A percentile compares a stretch with the other conserved stretches of the same genome.
Evolutionary conservation across 2,329 filamentous ascomycete species (phyloP).

Genomic region (Epichloe coenophiala): DNA sequence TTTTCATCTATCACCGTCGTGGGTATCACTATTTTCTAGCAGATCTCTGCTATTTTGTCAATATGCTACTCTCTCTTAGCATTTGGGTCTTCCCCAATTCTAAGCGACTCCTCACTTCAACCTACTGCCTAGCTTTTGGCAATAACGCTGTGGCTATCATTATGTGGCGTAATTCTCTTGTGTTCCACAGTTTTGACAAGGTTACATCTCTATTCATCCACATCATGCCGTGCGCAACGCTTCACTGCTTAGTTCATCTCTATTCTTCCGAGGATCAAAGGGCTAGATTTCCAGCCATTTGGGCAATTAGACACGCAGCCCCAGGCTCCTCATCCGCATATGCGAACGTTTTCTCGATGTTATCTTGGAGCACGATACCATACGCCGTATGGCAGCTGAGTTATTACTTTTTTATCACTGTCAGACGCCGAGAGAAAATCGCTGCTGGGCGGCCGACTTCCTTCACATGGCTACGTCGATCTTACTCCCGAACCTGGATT

Average conservation of each 20-base stretch:
- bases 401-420: slow-evolving; percentile 96
- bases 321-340: slow-evolving; percentile 71
- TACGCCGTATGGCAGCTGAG: slow-evolving; percentile 85
- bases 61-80: slow-evolving; percentile 66
- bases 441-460: slow-evolving; percentile 89
- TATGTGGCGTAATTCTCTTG: slow-evolving; percentile 97
- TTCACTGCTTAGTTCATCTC: slow-evolving; percentile 87
- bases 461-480: slow-evolving; percentile 91
- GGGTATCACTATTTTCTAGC: slow-evolving; percentile 96
- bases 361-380: slow-evolving; percentile 84
- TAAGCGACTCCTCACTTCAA: slow-evolving; percentile 81
- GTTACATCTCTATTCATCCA: slow-evolving; percentile 98
- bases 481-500: slow-evolving; percentile 81
- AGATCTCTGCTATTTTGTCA: slow-evolving; percentile 97
- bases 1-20: slow-evolving; percentile 77
- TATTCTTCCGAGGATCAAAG: slow-evolving; percentile 51
- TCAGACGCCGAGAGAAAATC: slow-evolving; percentile 90
- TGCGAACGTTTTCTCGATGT: slow-evolving; percentile 65
- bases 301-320: slow-evolving; percentile 56
- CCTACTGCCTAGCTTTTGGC: slow-evolving; percentile 84
- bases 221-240: slow-evolving; percentile 91
- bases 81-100: slow-evolving; percentile 87
- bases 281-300: slow-evolving; percentile 69
- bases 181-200: slow-evolving; percentile 98
- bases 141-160: slow-evolving; percentile 97